A percentile compares a stretch with the other conserved stretches of the same genome.
phyloP scores from a whole-genome alignment of 345 rosid genomes.

The Populus ilicifolia region DNA sequence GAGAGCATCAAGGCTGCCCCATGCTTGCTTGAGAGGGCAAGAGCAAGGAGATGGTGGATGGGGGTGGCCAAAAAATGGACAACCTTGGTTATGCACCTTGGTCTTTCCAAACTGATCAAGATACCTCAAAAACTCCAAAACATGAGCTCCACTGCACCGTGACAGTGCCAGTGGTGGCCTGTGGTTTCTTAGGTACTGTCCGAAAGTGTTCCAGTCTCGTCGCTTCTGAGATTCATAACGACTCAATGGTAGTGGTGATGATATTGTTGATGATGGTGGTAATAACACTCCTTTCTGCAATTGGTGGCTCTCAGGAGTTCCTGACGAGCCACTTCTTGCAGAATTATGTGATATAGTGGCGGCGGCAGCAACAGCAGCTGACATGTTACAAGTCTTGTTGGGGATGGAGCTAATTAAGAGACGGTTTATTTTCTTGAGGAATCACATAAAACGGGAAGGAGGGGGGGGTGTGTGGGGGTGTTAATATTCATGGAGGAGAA shows the following conservation, averaged over 20 bases:
- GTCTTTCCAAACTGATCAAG: slow-evolving; percentile 95
- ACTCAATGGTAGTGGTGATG: slow-evolving; percentile 48
- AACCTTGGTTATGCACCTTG: slow-evolving; percentile 72
- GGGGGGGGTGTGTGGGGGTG: too few relatives aligned
- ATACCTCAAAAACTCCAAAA: slow-evolving; percentile 87
- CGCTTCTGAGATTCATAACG: slow-evolving; percentile 95
- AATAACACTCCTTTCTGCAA: neutral
- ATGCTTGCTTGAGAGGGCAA: slow-evolving; percentile 92
- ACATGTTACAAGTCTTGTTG: neutral
- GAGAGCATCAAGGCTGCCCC: slow-evolving; percentile 98
- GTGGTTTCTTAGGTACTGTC: slow-evolving; percentile 89
- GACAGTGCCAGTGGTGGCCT: slow-evolving; percentile 79
- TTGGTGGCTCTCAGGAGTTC: neutral
- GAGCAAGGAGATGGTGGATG: slow-evolving; percentile 93
- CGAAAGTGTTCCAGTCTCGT: slow-evolving; percentile 94
- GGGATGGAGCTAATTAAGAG: neutral
- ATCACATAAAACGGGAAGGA: neutral
- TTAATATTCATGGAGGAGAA: neutral
- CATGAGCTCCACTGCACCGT: slow-evolving; percentile 94
- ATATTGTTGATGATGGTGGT: neutral
- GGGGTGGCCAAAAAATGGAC: slow-evolving; percentile 90
- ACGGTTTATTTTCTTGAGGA: neutral
- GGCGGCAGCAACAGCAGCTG: slow-evolving; percentile 8
- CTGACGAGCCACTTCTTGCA: slow-evolving; percentile 1
- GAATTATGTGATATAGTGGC: neutral